Base-by-base conservation (phyloP, 345 rosid species). In the Salix exigua region DNA sequence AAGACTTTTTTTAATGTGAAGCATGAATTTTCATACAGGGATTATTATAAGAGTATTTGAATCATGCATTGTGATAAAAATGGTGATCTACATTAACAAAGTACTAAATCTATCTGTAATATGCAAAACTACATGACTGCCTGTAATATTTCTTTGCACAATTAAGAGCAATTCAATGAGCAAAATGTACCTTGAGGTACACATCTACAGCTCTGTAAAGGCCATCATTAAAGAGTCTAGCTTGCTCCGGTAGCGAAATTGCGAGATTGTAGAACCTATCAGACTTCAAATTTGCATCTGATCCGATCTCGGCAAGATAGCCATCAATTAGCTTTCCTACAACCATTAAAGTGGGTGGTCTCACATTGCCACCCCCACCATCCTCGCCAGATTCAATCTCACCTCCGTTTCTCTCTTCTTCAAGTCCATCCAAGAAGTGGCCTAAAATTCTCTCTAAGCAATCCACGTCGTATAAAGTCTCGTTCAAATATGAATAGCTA, bases 311-410 rank as follows among this genome's bases (percentile, higher is more conserved):
- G 33, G 96, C 91, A 13, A 96, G 86, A 75, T 85, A 96, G 51
- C 99, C 97, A 79, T 96, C 99, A 70, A 96, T 89, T 28, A 96
- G n/a, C 81, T 93, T 96, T 2, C 98, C 98, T 66, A 91, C 98
- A 16, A 88, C 89, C 92, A 91, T 89, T 85, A 91, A 76, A 19
- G 88, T 71, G 10, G 93, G 88, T 37, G 92, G 84, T 67, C 85
- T 74, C 51, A 74, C 80, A 51, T 66, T 66, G 70, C 50, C 63
- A n/a, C 66, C 60, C n/a, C 42, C 82, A 25, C 58, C 79, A 26
- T 46, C 73, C 67, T 80, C 75, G 38, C 26, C 90, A 11, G 78
- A 82, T 72, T 79, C 89, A 65, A 78, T 83, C 46, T 74, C 76
- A 50, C 70, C 68, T 7, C 58, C 63, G 68, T 66, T 80, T 7